Evolutionary conservation across 257 asterid species (phyloP).

Genomic region (Petrea volubilis): DNA sequence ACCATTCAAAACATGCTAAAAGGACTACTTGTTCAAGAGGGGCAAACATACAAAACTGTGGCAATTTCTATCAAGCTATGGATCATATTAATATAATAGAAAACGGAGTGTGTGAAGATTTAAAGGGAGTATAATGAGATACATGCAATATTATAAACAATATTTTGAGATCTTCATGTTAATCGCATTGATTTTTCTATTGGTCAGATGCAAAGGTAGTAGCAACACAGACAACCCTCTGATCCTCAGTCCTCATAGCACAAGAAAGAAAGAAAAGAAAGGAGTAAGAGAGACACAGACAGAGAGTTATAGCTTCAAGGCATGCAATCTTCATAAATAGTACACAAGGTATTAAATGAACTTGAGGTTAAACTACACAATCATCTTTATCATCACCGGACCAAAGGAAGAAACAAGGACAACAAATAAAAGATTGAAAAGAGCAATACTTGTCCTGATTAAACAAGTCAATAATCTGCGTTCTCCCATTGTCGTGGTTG

Average conservation of each 20-base stretch:
- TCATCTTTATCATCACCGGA: neutral
- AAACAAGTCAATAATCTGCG: slow-evolving; percentile 86
- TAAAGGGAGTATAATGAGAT: neutral
- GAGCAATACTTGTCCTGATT: slow-evolving; percentile 93
- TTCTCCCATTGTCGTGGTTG: slow-evolving; percentile 96
- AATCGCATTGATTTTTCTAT: neutral
- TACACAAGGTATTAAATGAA: too few relatives aligned
- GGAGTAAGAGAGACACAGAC: neutral
- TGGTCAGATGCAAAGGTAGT: neutral
- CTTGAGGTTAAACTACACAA: neutral
- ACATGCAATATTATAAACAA: neutral
- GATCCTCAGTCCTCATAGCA: neutral
- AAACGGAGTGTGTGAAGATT: neutral
- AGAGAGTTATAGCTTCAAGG: neutral
- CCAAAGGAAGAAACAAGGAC: neutral
- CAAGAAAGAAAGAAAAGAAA: neutral
- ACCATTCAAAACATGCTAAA: neutral
- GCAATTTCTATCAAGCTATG: neutral
- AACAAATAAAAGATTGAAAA: neutral
- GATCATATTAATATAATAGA: neutral
- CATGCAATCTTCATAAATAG: neutral
- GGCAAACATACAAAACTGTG: neutral
- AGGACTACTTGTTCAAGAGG: neutral
- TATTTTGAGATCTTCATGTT: neutral
- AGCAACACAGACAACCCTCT: neutral